Evolutionary conservation across 257 asterid genomes (phyloP), one percentile per base, ranked within the genome.

Genomic region (Salvia splendens): DNA sequence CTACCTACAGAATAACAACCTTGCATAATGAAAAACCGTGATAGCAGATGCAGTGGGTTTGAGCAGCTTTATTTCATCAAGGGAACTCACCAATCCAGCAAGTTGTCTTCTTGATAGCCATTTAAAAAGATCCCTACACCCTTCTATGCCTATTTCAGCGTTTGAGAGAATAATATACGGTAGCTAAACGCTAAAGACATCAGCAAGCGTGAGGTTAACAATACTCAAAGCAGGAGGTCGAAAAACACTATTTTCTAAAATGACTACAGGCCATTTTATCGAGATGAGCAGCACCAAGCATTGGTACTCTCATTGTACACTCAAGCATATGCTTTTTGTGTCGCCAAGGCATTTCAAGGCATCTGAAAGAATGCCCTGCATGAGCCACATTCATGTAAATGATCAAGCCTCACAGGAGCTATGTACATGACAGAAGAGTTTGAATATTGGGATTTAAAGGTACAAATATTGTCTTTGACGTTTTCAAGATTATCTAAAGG

Each of bases 261-360:
- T 28, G 24, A 59, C 10, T 3, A 72, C 42, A 67, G 53, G 88
- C 96, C 96, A 94, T 88, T 82, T 88, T 94, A 76, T 94, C 99
- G 60, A 94, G 96, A 79, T 94, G 97, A 79, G 87, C 96, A 70
- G 98, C 96, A 61, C 99, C 99, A 94, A 59, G 95, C 76, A 71
- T 94, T 98, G 64, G 98, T 72, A 67, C 24, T 20, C 84, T 83
- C 91, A 94, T 72, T 71, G 96, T 87, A 84, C 96, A 94, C 79
- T 94, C 99, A 74, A 98, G 83, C 96, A 87, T 91, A 75, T 88
- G 84, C 74, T 94, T 94, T 79, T 94, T 94, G 71, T 91, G 91
- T 94, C 99, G 49, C 96, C 82, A 42, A 94, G 95, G 73, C 99
- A 94, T 86, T 94, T 94, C 86, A 94, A 77, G 46, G 91, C 73